Conservation (phyloP, 78 protist genomes). For the Dictyostelium firmibasis region DNA sequence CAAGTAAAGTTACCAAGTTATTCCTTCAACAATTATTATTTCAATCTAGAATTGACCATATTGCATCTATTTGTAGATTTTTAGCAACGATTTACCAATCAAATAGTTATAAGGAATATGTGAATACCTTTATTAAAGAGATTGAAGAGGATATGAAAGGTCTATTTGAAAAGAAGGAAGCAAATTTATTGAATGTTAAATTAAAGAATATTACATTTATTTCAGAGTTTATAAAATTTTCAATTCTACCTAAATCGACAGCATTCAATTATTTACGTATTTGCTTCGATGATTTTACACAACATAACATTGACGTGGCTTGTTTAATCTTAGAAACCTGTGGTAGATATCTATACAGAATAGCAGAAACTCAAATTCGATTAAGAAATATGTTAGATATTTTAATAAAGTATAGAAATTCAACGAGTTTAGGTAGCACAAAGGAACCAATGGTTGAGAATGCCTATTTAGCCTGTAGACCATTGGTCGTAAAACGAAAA, state of each 20-base stretch:
- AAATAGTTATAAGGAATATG: constrained; percentile 25
- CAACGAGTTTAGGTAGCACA: constrained; percentile 45
- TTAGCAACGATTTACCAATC: constrained; percentile 47
- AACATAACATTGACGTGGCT: constrained; percentile 83
- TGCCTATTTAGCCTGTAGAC: constrained; percentile 63
- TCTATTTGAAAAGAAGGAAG: constrained; percentile 62
- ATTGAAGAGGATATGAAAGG: constrained; percentile 62
- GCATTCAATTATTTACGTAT: constrained; percentile 71
- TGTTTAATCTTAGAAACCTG: constrained; percentile 83
- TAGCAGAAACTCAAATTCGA: constrained; percentile 76
- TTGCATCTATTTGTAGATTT: constrained; percentile 48
- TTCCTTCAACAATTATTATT: constrained; percentile 1
- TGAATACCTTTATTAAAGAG: neutral
- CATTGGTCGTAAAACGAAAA: neutral
- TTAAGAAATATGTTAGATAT: constrained; percentile 75
- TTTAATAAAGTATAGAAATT: constrained; percentile 74
- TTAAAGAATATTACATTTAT: constrained; percentile 54
- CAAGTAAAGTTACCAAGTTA: neutral
- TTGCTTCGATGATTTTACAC: constrained; percentile 82
- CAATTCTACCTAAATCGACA: constrained; percentile 12
- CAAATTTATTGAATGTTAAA: constrained; percentile 2
- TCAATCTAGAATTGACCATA: constrained; percentile 39
- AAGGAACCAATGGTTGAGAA: constrained; percentile 71
- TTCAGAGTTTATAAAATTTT: constrained; percentile 88
- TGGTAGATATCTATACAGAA: constrained; percentile 86